Evolutionary conservation across 2,329 filamentous ascomycete species (phyloP).

Genomic region (Aspergillus fumigatus): DNA sequence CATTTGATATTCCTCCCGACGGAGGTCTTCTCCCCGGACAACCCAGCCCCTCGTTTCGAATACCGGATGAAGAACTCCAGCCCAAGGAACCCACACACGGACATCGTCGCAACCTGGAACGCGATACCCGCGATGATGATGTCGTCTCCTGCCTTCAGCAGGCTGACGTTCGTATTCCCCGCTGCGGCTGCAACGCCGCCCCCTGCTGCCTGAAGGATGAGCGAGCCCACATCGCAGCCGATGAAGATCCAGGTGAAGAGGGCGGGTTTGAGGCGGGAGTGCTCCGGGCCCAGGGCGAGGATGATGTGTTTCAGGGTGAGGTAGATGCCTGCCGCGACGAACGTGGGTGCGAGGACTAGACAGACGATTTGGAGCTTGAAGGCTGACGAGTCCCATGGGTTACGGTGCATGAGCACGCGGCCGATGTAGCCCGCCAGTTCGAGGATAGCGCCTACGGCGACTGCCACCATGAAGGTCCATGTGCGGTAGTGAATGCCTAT

Average conservation of each 20-base stretch:
- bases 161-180: constrained; percentile 28
- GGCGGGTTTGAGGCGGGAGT: constrained; percentile 45
- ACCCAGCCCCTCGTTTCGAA: constrained; percentile 19
- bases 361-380: constrained; percentile 55
- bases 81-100: constrained; percentile 32
- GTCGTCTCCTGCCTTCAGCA: constrained; percentile 48
- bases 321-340: constrained; percentile 53
- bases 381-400: constrained; percentile 46
- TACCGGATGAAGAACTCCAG: constrained; percentile 44
- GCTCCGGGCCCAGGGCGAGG: constrained; percentile 49
- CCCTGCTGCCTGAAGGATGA: constrained; percentile 56
- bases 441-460: constrained; percentile 46
- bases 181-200: constrained; percentile 55
- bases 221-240: constrained; percentile 53
- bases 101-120: constrained; percentile 52
- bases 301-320: constrained; percentile 55
- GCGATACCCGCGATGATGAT: constrained; percentile 57
- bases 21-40: constrained; percentile 23
- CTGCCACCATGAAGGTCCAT: constrained; percentile 52
- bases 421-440: constrained; percentile 55
- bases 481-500: constrained; percentile 50
- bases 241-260: constrained; percentile 59
- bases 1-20: constrained; percentile 20
- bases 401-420: constrained; percentile 49
- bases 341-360: constrained; percentile 54